Evolutionary conservation across 2,329 filamentous ascomycete species (phyloP).

Genomic region (Alternaria viburni): DNA sequence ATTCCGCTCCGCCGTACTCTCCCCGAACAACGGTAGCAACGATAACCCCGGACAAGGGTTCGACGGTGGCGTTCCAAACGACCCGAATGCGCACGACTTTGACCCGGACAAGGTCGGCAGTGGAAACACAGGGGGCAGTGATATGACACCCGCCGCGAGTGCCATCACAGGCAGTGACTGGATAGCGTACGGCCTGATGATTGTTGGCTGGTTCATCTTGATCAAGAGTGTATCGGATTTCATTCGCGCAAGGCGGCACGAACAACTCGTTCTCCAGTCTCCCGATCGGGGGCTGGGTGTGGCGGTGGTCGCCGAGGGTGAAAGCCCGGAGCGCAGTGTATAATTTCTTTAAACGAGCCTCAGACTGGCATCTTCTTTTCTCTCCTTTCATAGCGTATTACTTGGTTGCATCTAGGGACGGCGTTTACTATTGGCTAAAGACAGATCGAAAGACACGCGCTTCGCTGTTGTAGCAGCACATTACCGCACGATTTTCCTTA

Average conservation of each 20-base stretch:
- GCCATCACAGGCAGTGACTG: slow-evolving; percentile 80
- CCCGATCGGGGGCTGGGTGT: slow-evolving; percentile 86
- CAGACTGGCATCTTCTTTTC: slow-evolving; percentile 12
- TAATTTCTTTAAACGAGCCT: slow-evolving; percentile 23
- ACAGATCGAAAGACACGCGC: background rate
- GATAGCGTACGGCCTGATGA: slow-evolving; percentile 92
- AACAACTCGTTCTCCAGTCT: slow-evolving; percentile 90
- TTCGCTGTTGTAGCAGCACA: slow-evolving; percentile 2
- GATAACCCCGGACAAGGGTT: slow-evolving; percentile 59
- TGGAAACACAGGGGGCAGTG: slow-evolving; percentile 36
- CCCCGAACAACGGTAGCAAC: slow-evolving; percentile 45
- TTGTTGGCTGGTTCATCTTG: slow-evolving; percentile 96
- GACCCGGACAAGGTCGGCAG: slow-evolving; percentile 71
- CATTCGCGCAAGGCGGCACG: slow-evolving; percentile 83
- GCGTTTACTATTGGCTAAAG: background rate
- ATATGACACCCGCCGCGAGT: slow-evolving; percentile 45
- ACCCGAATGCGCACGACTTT: slow-evolving; percentile 91
- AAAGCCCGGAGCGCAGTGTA: slow-evolving; percentile 71
- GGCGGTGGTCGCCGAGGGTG: slow-evolving; percentile 85
- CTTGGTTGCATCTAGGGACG: slow-evolving; percentile 11
- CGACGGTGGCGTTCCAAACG: slow-evolving; percentile 69
- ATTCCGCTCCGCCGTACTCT: slow-evolving; percentile 70
- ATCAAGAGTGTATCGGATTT: slow-evolving; percentile 95
- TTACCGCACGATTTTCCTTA: slow-evolving; percentile 9
- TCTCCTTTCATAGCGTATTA: slow-evolving; percentile 8